Conservation (phyloP, 306 rosid genomes). For the Vigna nakashimae region DNA sequence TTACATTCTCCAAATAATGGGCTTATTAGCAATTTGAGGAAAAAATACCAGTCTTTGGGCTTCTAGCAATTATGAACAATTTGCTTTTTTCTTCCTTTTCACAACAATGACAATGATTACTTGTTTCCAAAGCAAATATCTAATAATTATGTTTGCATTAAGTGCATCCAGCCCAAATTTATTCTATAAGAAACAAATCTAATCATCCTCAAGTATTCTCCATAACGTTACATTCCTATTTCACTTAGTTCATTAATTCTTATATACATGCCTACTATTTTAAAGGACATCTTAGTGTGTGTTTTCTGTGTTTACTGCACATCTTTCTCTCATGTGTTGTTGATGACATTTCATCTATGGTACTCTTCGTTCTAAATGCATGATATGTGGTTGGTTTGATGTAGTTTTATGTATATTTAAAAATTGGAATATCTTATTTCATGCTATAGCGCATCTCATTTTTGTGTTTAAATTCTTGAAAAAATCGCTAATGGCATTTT, state of each 20-base stretch:
- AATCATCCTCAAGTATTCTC: background rate
- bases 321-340: background rate
- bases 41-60: no score
- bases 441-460: no score
- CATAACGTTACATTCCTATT: background rate
- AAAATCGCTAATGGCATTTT: background rate
- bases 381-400: background rate
- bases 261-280: background rate
- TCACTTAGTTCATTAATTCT: background rate
- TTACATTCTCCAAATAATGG: no score
- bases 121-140: background rate
- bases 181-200: background rate
- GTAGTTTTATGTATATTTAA: background rate
- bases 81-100: background rate
- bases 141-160: conserved; percentile 1
- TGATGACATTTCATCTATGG: conserved; percentile 12
- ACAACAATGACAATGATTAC: background rate
- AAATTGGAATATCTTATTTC: background rate
- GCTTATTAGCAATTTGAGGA: no score
- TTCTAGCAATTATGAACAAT: background rate
- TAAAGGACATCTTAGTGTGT: background rate
- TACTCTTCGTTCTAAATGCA: conserved; percentile 20
- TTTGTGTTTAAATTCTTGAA: conserved; percentile 1
- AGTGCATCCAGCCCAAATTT: background rate
- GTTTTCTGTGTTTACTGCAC: no score